Base-by-base conservation (phyloP, 345 rosid species). In the Corchorus olitorius region DNA sequence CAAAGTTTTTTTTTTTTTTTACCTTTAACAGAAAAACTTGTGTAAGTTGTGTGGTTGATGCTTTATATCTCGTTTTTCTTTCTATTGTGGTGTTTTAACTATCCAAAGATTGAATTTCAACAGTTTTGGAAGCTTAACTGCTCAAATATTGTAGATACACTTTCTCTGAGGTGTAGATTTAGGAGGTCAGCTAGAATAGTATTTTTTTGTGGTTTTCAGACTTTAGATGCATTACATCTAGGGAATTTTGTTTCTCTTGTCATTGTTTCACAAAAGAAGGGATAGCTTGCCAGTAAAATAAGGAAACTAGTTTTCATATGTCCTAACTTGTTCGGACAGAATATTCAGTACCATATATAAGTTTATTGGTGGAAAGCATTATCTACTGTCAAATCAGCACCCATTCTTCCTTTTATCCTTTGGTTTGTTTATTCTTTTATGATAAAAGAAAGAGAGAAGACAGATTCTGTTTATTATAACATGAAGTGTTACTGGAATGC, bases 401-500 rank as follows among this genome's bases (percentile, higher is more conserved):
- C 10, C n/a, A 11, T 65, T 19, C 35, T 66, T 45, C 71, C 71
- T 11, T 45, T 35, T 11, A 2, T 15, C 54, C 2, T 66, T 66
- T 5, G 27, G 61, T 35, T 35, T 52, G 60, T 45, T 35, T 35
- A 10, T 52, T 52, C 22, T 27, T 49, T 68, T 27, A 27, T 49
- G 58, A 52, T 27, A 17, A 49, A 34, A 52, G 41, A 12, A 33
- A 60, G 60, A 17, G 60, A 16, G 27, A 50, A 50, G 11, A 7
- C 15, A 20, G 8, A 72, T 56, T 5, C 67, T 70, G 48, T 61
- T 53, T 77, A n/a, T 64, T 59, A 13, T 81, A 64, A 34, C 54
- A 61, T 76, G 76, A 33, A 41, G 52, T 72, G 48, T 78, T 71
- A 78, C 61, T 66, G 81, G 62, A 45, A 78, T 75, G 83, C 88